phyloP scores from a whole-genome alignment of 495 filamentous ascomycete species.

The Sporormia fimetaria region DNA sequence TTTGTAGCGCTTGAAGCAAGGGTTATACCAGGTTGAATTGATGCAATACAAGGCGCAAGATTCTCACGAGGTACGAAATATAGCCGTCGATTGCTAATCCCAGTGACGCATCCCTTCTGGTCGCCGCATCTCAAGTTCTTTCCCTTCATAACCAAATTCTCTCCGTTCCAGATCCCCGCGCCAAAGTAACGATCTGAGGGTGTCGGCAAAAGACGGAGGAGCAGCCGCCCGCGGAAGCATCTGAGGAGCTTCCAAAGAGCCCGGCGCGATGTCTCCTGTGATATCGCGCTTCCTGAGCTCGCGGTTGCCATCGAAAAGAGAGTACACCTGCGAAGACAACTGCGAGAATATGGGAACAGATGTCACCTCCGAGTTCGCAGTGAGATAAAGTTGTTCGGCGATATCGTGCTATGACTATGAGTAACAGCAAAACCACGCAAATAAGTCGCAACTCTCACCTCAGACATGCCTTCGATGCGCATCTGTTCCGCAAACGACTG shows the following conservation, averaged over 20 bases:
- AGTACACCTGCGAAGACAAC: conserved; percentile 1
- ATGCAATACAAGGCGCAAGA: too few relatives aligned
- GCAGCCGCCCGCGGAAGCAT: conserved; percentile 15
- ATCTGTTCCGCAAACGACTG: conserved; percentile 14
- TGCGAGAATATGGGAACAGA: conserved; percentile 3
- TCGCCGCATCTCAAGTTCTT: conserved; percentile 15
- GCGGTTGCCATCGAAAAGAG: conserved; percentile 3
- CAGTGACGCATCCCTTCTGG: conserved; percentile 20
- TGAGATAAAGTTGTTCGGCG: conserved; percentile 1
- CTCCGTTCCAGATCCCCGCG: conserved; percentile 4
- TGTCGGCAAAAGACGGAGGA: conserved; percentile 3
- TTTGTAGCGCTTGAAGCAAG: too few relatives aligned
- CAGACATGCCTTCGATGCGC: conserved; percentile 13
- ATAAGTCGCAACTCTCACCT: conserved; percentile 1
- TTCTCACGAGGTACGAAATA: too few relatives aligned
- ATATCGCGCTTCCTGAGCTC: conserved; percentile 1
- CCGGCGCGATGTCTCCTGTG: conserved; percentile 20
- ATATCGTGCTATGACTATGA: conserved; percentile 17
- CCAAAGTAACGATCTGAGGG: conserved; percentile 4
- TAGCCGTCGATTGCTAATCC: conserved; percentile 1
- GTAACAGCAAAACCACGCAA: not conserved
- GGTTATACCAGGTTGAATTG: too few relatives aligned
- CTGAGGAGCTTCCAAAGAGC: conserved; percentile 14
- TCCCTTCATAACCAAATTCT: conserved; percentile 19
- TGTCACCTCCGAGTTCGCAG: not conserved